These are phyloP conservation scores for Ilyonectria sp. DNA, from an alignment of 2,329 filamentous ascomycete species.

Conservation along the genomic window DNA sequence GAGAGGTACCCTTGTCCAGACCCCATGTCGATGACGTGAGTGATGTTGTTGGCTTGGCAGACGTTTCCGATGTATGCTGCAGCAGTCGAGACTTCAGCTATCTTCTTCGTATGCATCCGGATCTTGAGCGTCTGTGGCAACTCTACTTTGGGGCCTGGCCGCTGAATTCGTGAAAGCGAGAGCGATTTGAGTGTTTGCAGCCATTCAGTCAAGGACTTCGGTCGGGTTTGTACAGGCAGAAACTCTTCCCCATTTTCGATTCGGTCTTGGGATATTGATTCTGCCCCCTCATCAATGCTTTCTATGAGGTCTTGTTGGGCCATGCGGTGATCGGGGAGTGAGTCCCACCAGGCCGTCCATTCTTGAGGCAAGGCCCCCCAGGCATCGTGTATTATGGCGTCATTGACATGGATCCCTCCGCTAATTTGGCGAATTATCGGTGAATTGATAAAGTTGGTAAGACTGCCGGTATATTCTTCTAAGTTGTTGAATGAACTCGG, in stretches of 20 bases:
- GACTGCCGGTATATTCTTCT: conserved; percentile 41
- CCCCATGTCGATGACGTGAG: conserved; percentile 47
- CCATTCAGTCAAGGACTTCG: conserved; percentile 45
- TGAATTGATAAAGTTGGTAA: conserved; percentile 44
- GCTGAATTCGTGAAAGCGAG: conserved; percentile 44
- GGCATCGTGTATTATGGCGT: conserved; percentile 50
- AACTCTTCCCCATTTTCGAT: conserved; percentile 39
- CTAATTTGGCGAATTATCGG: conserved; percentile 51
- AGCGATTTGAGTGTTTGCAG: conserved; percentile 42
- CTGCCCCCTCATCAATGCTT: background rate
- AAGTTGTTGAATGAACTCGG: conserved; percentile 35
- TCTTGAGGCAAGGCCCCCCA: conserved; percentile 49
- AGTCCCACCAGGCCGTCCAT: conserved; percentile 51
- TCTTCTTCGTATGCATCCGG: conserved; percentile 52
- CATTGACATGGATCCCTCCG: conserved; percentile 54
- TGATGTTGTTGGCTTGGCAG: conserved; percentile 44
- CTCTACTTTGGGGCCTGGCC: conserved; percentile 21
- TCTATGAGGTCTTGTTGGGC: conserved; percentile 50
- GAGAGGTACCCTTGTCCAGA: conserved; percentile 52
- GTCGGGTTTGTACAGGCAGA: conserved; percentile 11
- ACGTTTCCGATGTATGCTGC: conserved; percentile 44
- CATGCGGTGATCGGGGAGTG: conserved; percentile 47
- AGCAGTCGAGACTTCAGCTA: conserved; percentile 49
- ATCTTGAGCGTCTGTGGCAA: conserved; percentile 43
- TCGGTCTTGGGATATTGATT: conserved; percentile 20